These are phyloP conservation scores for Rubia occidens DNA, from an alignment of 305 asterid species.

Conservation along the genomic window DNA sequence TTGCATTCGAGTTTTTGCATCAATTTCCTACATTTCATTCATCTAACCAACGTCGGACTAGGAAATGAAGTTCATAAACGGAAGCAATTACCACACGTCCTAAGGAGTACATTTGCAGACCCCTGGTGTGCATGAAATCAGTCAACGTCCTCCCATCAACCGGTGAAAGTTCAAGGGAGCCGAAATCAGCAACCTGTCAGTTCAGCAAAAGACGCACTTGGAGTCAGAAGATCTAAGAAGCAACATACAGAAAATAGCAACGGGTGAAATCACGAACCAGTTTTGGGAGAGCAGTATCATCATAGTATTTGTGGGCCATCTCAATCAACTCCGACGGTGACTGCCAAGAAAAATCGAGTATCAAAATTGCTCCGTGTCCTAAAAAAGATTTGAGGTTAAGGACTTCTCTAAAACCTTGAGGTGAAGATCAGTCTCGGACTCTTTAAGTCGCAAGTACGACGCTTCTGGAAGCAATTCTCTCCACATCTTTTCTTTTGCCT, in stretches of 20 bases:
- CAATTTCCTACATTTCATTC: neutral
- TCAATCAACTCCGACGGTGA: slow-evolving; percentile 67
- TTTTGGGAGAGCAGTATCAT: slow-evolving; percentile 90
- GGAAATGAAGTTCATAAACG: slow-evolving; percentile 10
- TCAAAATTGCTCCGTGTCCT: slow-evolving; percentile 7
- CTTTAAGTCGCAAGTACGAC: slow-evolving; percentile 63
- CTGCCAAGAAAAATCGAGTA: slow-evolving; percentile 35
- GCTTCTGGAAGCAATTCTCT: slow-evolving; percentile 54
- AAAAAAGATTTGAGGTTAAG: slow-evolving; percentile 10
- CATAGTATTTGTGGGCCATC: slow-evolving; percentile 67
- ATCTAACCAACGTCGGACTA: slow-evolving; percentile 7
- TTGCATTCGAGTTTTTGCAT: neutral
- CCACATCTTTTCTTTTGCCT: slow-evolving; percentile 51
- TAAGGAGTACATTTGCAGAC: slow-evolving; percentile 94
- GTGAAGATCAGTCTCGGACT: slow-evolving; percentile 88
- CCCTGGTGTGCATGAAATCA: slow-evolving; percentile 99
- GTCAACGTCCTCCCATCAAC: slow-evolving; percentile 97
- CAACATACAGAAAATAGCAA: neutral
- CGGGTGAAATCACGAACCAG: slow-evolving; percentile 41
- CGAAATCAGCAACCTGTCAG: slow-evolving; percentile 97
- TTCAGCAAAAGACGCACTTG: slow-evolving; percentile 17
- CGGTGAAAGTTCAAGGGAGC: slow-evolving; percentile 94
- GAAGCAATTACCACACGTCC: slow-evolving; percentile 36
- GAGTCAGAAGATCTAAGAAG: slow-evolving; percentile 7
- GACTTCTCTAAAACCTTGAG: slow-evolving; percentile 42